Conservation (phyloP, 768 basidiomycete species). For the Artomyces pyxidatus region DNA sequence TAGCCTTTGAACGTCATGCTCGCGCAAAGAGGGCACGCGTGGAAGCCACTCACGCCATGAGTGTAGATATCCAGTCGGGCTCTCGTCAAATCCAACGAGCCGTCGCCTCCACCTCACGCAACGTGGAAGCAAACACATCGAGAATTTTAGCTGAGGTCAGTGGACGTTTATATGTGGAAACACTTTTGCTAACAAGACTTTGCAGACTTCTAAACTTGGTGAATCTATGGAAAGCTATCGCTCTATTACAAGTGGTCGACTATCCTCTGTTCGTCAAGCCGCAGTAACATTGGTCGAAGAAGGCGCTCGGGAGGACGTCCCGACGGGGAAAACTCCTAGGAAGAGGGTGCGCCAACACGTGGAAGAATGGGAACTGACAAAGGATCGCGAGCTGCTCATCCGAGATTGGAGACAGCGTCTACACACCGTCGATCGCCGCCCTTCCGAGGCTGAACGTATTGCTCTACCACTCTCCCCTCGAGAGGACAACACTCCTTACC, state of each 20-base stretch:
- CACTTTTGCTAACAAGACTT: constrained; percentile 1
- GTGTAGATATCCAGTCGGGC: constrained; percentile 41
- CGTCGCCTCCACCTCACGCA: constrained; percentile 41
- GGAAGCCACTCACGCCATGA: constrained; percentile 46
- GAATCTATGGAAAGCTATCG: constrained; percentile 37
- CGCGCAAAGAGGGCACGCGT: constrained; percentile 62
- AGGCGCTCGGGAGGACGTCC: constrained; percentile 52
- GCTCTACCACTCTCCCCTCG: background rate
- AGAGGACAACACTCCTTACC: no score
- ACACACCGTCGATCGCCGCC: constrained; percentile 5
- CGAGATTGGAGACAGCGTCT: constrained; percentile 32
- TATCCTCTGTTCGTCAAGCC: constrained; percentile 43
- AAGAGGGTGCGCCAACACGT: constrained; percentile 66
- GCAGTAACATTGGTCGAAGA: constrained; percentile 44
- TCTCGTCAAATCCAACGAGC: constrained; percentile 44
- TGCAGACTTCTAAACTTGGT: constrained; percentile 35
- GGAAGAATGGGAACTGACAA: constrained; percentile 66
- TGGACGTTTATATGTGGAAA: constrained; percentile 3
- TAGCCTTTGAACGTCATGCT: constrained; percentile 55
- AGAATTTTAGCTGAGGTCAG: constrained; percentile 47
- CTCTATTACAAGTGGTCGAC: constrained; percentile 30
- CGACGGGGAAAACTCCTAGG: constrained; percentile 70
- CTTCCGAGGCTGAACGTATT: no score
- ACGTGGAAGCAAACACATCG: constrained; percentile 34
- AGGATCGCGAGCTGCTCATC: constrained; percentile 52